These are phyloP conservation scores for Chaetomiaceae sp. DNA, from an alignment of 2,329 filamentous ascomycete genomes.

Conservation along the genomic window DNA sequence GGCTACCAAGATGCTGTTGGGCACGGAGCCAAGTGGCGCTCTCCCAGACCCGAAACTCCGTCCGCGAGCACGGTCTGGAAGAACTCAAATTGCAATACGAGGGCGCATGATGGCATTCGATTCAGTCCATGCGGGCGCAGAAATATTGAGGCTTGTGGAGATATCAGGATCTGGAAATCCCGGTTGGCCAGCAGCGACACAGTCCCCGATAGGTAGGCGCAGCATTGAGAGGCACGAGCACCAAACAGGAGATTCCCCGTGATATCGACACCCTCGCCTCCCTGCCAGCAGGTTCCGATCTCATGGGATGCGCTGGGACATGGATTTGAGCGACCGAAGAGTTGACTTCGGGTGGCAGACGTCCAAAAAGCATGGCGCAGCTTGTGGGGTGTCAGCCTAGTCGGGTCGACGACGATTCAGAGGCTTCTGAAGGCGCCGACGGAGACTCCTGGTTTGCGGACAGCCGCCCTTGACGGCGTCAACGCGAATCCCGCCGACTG, in stretches of 20 bases:
- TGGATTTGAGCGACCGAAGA: too few species aligned
- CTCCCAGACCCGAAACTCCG: not conserved
- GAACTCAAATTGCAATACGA: not conserved
- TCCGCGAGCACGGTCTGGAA: not conserved
- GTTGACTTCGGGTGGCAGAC: not conserved
- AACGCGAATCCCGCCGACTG: not conserved
- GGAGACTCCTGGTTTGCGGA: not conserved
- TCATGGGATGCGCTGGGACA: not conserved
- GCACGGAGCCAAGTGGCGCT: not conserved
- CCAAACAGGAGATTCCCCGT: not conserved
- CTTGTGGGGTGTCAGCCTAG: too few species aligned
- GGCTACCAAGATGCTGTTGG: too few species aligned
- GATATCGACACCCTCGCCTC: not conserved
- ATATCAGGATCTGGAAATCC: not conserved
- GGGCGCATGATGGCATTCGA: not conserved
- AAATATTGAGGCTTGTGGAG: too few species aligned
- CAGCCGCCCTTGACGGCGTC: not conserved
- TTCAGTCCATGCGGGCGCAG: not conserved
- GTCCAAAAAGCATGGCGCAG: not conserved
- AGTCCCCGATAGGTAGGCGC: not conserved
- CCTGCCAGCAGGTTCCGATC: not conserved
- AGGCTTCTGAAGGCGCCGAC: not conserved
- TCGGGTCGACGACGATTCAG: too few species aligned
- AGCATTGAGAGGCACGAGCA: not conserved
- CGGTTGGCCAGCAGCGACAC: not conserved